Base-by-base conservation (phyloP, 345 rosid genomes). In the Noccaea caerulescens region DNA sequence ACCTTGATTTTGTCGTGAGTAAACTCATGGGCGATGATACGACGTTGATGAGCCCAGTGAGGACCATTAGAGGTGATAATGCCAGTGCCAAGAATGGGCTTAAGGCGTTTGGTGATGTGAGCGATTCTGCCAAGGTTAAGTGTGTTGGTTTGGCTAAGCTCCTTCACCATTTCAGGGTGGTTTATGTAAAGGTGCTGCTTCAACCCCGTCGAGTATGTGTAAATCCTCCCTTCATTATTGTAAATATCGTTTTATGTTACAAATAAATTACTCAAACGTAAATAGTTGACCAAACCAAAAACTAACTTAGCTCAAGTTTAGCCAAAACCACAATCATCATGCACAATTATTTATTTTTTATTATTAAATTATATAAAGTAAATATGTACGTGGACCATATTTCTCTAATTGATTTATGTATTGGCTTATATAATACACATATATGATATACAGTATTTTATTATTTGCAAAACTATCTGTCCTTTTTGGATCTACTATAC, bases 1-100 rank as follows among this genome's bases (percentile, higher is more conserved):
- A 25, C 27, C 27, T 90, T 88, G 71, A 84, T 90, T 77, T 87
- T 88, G 65, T 90, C 91, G 51, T 81, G 76, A 71, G 84, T 82
- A 82, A 88, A 90, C 76, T 87, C 87, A 0, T 95, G 93, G 5
- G 95, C 93, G 3, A 90, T 81, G 30, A 90, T 80, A 56, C 82
- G 84, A 53, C 90, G 80, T 73, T 83, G 98, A 59, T 82, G 80
- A 16, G 84, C 87, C 97, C 96, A 90, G 4, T 77, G 61, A 43
- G 32, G 79, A 34, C 91, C 95, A 53, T 90, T 87, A 66, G 97
- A 85, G 27, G 91, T 81, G 69, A 82, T 71, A 41, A 91, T 76
- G 59, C 97, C 93, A 72, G 83, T 80, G 66, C 97, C 97, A 0
- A 91, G 82, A 76, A 87, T 73, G 10, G 93, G 87, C 3, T 75